Evolutionary conservation across 257 asterid genomes (phyloP).

Genomic region (Solanum bulbocastanum): DNA sequence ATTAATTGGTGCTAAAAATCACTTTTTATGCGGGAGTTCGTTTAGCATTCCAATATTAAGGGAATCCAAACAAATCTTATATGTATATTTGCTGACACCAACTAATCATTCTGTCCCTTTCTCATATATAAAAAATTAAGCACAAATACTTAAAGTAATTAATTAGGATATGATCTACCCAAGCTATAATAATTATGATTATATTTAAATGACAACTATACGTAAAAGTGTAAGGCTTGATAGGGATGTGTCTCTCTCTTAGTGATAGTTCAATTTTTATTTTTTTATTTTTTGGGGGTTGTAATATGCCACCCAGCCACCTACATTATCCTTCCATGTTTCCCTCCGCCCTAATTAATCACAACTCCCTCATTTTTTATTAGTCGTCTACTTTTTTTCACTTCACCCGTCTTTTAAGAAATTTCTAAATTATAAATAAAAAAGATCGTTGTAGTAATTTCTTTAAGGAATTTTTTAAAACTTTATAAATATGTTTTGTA

Average conservation of each 20-base stretch:
- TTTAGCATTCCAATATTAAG: not conserved
- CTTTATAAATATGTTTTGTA: too few relatives aligned
- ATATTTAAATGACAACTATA: not conserved
- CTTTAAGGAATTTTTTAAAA: too few relatives aligned
- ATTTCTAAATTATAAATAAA: too few relatives aligned
- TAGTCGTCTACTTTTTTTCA: too few relatives aligned
- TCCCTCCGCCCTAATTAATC: not conserved
- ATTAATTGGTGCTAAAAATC: accelerated
- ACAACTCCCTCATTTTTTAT: not conserved
- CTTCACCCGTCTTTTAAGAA: too few relatives aligned
- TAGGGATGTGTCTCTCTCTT: not conserved
- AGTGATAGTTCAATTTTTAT: not conserved
- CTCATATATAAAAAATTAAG: not conserved
- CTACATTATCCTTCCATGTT: not conserved
- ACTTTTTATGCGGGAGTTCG: not conserved
- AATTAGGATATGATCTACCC: not conserved
- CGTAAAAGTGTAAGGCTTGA: not conserved
- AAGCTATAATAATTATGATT: not conserved
- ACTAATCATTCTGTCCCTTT: not conserved
- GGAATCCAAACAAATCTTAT: not conserved
- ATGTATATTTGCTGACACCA: not conserved
- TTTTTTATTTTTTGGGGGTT: not conserved
- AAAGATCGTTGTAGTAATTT: too few relatives aligned
- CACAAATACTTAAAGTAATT: not conserved
- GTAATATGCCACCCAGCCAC: not conserved